Evolutionary conservation across 768 basidiomycete genomes (phyloP).

Genomic region (Macrolepiota albuminosa): DNA sequence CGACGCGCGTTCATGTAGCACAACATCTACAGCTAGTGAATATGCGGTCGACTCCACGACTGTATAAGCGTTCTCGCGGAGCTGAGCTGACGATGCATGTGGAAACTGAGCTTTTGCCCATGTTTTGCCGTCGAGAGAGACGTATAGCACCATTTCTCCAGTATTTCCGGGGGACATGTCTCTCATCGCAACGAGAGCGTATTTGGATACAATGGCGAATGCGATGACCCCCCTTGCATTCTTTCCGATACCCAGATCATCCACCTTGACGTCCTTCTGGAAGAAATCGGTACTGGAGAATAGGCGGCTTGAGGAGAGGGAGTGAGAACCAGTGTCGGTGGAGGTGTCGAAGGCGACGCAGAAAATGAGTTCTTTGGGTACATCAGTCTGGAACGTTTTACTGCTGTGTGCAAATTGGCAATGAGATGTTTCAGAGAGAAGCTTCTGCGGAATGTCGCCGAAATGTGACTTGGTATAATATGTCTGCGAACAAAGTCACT

Average conservation of each 20-base stretch:
- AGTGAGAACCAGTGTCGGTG: conserved; percentile 40
- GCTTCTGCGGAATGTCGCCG: conserved; percentile 45
- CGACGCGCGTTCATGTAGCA: conserved; percentile 56
- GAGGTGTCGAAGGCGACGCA: conserved; percentile 83
- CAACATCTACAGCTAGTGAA: conserved; percentile 92
- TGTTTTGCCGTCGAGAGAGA: conserved; percentile 72
- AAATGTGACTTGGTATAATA: conserved; percentile 89
- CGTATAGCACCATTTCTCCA: conserved; percentile 82
- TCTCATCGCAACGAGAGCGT: conserved; percentile 85
- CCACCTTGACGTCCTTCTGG: conserved; percentile 51
- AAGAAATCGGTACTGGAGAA: conserved; percentile 89
- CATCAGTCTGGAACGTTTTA: conserved; percentile 75
- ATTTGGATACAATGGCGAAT: conserved; percentile 90
- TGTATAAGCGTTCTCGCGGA: conserved; percentile 93
- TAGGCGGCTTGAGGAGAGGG: conserved; percentile 62
- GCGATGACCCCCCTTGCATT: conserved; percentile 88
- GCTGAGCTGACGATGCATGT: conserved; percentile 71
- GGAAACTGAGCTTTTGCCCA: conserved; percentile 95
- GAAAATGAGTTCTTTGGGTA: conserved; percentile 72
- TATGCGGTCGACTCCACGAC: conserved; percentile 92
- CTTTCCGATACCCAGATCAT: conserved; percentile 84
- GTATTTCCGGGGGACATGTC: conserved; percentile 50
- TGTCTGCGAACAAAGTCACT: conserved; percentile 45
- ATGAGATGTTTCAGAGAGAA: conserved; percentile 66
- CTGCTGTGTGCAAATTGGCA: conserved; percentile 92